A percentile compares a stretch with the other conserved stretches of the same genome.
phyloP scores from a whole-genome alignment of 441 rosid genomes.

The Macaranga tanarius region DNA sequence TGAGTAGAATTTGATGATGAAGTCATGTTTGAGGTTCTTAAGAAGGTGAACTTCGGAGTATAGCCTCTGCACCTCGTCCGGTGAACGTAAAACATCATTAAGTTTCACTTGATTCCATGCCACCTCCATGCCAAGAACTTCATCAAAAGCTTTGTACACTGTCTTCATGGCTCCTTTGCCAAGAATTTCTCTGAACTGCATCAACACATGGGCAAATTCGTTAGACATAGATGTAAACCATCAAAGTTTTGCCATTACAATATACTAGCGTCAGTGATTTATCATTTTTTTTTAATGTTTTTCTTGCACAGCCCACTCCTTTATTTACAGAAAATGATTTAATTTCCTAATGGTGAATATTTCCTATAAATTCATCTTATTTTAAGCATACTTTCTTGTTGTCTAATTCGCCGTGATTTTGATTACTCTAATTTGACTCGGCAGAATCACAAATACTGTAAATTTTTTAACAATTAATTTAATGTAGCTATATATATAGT shows the following conservation, averaged over 20 bases:
- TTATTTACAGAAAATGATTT: too few relatives aligned
- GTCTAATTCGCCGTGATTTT: too few relatives aligned
- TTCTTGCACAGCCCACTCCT: too few relatives aligned
- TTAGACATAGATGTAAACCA: background rate
- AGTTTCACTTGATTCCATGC: slow-evolving; percentile 78
- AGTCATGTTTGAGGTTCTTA: slow-evolving; percentile 56
- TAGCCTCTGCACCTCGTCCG: slow-evolving; percentile 57
- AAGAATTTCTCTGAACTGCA: slow-evolving; percentile 69
- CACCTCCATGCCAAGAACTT: slow-evolving; percentile 70
- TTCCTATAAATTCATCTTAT: too few relatives aligned
- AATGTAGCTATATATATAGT: too few relatives aligned
- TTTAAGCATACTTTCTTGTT: too few relatives aligned
- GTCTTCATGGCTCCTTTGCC: slow-evolving; percentile 92
- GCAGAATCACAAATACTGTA: too few relatives aligned
- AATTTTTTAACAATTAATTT: too few relatives aligned
- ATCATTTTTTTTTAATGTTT: too few relatives aligned
- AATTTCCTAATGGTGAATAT: too few relatives aligned
- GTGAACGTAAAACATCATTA: slow-evolving; percentile 51
- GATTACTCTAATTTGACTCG: too few relatives aligned
- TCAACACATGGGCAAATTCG: background rate
- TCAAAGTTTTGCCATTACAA: background rate
- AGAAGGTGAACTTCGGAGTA: slow-evolving; percentile 76
- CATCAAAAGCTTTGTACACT: slow-evolving; percentile 77
- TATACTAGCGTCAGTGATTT: background rate
- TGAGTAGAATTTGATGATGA: slow-evolving; percentile 55